Base-by-base conservation (phyloP, 768 basidiomycete species). In the Neoboletus brunneissimus region DNA sequence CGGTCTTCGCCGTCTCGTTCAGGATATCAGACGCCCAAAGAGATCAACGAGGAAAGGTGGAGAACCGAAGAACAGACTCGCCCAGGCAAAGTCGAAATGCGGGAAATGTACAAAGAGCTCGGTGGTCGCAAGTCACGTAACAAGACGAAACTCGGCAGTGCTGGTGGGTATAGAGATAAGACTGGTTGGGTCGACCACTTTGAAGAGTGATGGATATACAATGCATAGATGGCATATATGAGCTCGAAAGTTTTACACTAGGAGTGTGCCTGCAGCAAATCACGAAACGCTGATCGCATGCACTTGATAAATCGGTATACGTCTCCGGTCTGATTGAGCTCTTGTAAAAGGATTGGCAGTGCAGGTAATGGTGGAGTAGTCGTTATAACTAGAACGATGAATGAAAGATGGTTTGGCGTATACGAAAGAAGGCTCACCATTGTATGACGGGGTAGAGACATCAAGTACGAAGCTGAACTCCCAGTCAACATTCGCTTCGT, bases 21-120 rank as follows among this genome's bases (percentile, higher is more conserved):
- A 4, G 91, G 91, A 9, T 81, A 88, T 64, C 88, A 88, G 67
- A 93, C 91, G 0, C 91, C 91, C 9, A 79, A 83, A 27, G 91
- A 93, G 66, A 59, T 86, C 23, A 85, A 84, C 35, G 91, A 94
- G 64, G 91, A 91, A 66, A 81, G 79, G 59, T 93, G 91, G 54
- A 68, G 69, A 35, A 81, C 83, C 58, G 81, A 81, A 6, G 82
- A 86, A 11, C 75, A 77, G 20, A 77, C 73, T 20, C 64, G 70
- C 44, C 91, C 89, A 29, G 82, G 83, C 47, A 96, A 95, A 73
- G 57, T 83, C 3, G 91, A 94, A 71, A 92, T 94, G 88, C 82
- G 94, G 40, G 89, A 88, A 64, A 86, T 88, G 80, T 97, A 96
- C 76, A 95, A 95, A 74, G 88, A 91, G 54, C 75, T 95, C 11